Evolutionary conservation across 1,139 yeast species (phyloP).

Genomic region (Suhomyces bolitotheri): DNA sequence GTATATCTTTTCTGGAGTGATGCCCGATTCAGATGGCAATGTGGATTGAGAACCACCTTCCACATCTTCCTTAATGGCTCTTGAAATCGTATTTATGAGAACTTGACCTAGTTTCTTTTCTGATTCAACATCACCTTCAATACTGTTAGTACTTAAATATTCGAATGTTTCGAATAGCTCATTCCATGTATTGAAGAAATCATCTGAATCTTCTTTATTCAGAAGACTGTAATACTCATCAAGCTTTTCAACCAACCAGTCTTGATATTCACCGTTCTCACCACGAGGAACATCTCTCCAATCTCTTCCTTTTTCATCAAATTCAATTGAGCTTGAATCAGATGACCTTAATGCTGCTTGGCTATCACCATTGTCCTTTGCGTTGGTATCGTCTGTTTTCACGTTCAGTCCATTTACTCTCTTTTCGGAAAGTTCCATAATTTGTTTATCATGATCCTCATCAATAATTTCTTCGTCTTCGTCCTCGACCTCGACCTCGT

Average conservation of each 20-base stretch:
- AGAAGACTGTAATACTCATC: conserved; percentile 19
- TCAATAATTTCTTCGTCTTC: conserved; percentile 8
- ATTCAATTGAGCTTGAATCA: conserved; percentile 33
- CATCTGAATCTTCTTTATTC: conserved; percentile 26
- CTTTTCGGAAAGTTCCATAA: conserved; percentile 8
- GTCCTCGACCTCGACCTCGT: conserved; percentile 29
- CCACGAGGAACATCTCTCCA: conserved; percentile 73
- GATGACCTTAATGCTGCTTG: conserved; percentile 38
- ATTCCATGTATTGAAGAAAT: conserved; percentile 33
- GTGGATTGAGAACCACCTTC: conserved; percentile 15
- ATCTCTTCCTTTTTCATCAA: conserved; percentile 61
- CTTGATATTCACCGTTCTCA: conserved; percentile 35
- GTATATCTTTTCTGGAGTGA: conserved; percentile 54
- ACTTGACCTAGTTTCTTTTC: conserved; percentile 39
- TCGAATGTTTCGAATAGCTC: conserved; percentile 34
- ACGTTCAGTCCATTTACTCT: background rate
- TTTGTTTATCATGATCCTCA: background rate
- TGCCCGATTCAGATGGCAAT: conserved; percentile 17
- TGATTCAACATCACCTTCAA: conserved; percentile 30
- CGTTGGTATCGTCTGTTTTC: background rate
- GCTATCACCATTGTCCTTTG: conserved; percentile 6
- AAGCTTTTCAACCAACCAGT: conserved; percentile 22
- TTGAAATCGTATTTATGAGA: conserved; percentile 51
- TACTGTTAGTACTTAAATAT: conserved; percentile 24
- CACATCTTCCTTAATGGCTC: conserved; percentile 44